Evolutionary conservation across 1,284 basidiomycete species (phyloP).

Genomic region (Flammula alnicola): DNA sequence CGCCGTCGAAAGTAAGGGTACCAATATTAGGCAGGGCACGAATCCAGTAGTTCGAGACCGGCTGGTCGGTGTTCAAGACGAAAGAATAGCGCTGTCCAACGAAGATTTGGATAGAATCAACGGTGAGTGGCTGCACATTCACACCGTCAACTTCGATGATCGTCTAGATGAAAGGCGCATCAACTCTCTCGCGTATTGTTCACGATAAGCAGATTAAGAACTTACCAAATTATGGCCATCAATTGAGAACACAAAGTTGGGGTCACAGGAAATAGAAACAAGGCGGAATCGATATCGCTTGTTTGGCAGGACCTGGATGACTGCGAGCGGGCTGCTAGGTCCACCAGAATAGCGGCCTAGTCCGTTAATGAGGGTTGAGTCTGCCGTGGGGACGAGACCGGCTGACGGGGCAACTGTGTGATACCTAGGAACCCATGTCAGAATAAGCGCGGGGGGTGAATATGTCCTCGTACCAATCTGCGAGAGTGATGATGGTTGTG

Average conservation of each 20-base stretch:
- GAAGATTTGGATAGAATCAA: too few relatives aligned
- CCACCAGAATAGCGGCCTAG: neutral
- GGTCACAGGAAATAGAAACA: neutral
- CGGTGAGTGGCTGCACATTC: too few relatives aligned
- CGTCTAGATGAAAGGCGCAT: constrained; percentile 25
- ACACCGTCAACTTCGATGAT: too few relatives aligned
- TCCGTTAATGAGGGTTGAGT: neutral
- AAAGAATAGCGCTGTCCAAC: too few relatives aligned
- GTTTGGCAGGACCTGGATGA: neutral
- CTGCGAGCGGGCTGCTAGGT: neutral
- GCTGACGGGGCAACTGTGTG: constrained; percentile 26
- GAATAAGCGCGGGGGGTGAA: neutral
- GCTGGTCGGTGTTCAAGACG: too few relatives aligned
- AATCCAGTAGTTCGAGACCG: too few relatives aligned
- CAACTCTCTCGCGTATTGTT: constrained; percentile 1
- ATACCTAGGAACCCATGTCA: constrained; percentile 22
- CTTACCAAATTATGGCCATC: neutral
- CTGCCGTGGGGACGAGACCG: constrained; percentile 3
- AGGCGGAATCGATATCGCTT: neutral
- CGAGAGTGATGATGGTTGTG: constrained; percentile 40
- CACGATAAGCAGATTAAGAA: neutral
- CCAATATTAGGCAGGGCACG: too few relatives aligned
- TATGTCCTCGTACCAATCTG: constrained; percentile 37
- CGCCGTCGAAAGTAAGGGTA: too few relatives aligned
- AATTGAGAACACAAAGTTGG: neutral